These are phyloP conservation scores for Aspergillus sp. DNA, from an alignment of 2,329 filamentous ascomycete species.

Conservation along the genomic window DNA sequence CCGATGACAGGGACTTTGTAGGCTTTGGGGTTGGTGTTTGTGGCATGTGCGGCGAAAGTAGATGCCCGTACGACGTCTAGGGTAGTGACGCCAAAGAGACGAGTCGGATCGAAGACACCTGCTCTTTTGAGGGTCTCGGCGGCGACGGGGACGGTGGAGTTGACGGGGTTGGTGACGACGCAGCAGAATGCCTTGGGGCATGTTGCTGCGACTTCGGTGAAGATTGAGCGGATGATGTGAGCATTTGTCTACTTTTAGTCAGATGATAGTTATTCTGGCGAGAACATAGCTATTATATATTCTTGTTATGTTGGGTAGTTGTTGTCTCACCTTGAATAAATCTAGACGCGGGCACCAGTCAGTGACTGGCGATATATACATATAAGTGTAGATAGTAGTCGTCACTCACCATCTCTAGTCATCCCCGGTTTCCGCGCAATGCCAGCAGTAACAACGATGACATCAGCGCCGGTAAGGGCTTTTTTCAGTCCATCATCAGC, in stretches of 20 bases:
- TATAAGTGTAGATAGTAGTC: background rate
- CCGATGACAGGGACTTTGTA: background rate
- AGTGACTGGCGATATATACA: background rate
- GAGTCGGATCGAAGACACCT: background rate
- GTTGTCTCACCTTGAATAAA: background rate
- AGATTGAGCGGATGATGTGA: background rate
- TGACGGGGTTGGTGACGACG: background rate
- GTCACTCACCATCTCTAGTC: background rate
- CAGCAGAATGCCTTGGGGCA: background rate
- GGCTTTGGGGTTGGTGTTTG: background rate
- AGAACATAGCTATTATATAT: background rate
- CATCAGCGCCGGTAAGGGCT: background rate
- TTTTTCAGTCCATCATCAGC: background rate
- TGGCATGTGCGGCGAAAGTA: background rate
- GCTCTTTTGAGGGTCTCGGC: background rate
- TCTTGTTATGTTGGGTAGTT: too few species aligned
- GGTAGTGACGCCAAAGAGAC: background rate
- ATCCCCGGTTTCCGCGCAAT: background rate
- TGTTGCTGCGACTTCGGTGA: background rate
- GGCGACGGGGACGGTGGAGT: background rate
- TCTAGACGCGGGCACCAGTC: background rate
- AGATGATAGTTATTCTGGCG: background rate
- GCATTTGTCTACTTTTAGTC: background rate
- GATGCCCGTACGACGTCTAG: background rate
- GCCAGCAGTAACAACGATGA: background rate